Conservation (phyloP, 306 rosid species). For the Rubus idaeus region DNA sequence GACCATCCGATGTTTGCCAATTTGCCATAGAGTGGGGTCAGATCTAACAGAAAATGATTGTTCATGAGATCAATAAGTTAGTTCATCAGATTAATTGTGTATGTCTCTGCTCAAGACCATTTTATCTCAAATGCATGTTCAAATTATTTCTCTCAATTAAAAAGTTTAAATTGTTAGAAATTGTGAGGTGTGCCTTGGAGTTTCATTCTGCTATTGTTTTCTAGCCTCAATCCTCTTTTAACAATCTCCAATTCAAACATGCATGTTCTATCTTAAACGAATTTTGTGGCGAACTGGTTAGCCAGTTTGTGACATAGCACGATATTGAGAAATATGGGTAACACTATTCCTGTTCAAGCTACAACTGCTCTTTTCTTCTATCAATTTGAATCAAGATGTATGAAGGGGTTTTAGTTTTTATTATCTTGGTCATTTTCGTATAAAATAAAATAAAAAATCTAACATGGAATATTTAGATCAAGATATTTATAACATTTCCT, state of each 20-base stretch:
- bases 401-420: background rate
- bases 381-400: background rate
- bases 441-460: no score
- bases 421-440: no score
- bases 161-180: background rate
- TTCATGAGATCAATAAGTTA: background rate
- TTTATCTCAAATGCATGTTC: background rate
- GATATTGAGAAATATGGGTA: background rate
- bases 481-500: no score
- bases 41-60: constrained; percentile 10
- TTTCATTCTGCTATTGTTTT: background rate
- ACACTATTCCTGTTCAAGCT: background rate
- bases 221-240: background rate
- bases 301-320: background rate
- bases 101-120: no score
- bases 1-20: constrained; percentile 4
- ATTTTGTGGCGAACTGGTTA: background rate
- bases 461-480: no score
- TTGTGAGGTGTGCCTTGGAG: background rate
- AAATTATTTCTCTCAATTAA: background rate
- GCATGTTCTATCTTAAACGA: background rate
- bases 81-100: no score
- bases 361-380: background rate
- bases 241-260: background rate
- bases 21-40: background rate